Evolutionary conservation across 2,329 filamentous ascomycete species (phyloP).

Genomic region (Cercospora beticola): DNA sequence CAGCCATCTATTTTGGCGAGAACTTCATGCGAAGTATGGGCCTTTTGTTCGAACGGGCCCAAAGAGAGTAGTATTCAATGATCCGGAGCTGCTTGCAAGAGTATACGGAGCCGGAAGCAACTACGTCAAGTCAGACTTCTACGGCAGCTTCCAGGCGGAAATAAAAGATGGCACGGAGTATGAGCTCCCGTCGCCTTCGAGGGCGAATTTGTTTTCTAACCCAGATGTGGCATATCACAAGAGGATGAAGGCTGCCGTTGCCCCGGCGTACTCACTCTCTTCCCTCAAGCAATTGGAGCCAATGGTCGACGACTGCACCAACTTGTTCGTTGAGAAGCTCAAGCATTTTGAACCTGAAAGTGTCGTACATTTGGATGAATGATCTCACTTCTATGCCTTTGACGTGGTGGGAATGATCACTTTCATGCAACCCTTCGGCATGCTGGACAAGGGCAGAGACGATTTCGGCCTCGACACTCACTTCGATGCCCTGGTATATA

Average conservation of each 20-base stretch:
- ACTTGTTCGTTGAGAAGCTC: constrained; percentile 53
- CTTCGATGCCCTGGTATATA: constrained; percentile 4
- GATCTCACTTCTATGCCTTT: constrained; percentile 21
- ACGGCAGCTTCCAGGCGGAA: constrained; percentile 14
- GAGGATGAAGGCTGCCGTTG: constrained; percentile 28
- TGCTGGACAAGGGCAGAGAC: constrained; percentile 23
- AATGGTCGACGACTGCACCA: constrained; percentile 70
- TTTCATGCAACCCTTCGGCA: constrained; percentile 20
- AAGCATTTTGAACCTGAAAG: not conserved
- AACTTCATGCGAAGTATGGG: constrained; percentile 53
- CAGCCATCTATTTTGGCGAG: constrained; percentile 1
- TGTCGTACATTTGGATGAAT: constrained; percentile 8
- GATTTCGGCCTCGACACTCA: not conserved
- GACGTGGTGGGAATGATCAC: constrained; percentile 27
- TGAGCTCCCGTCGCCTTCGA: not conserved
- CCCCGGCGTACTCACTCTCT: constrained; percentile 50
- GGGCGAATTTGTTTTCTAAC: constrained; percentile 14
- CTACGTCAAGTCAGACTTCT: constrained; percentile 16
- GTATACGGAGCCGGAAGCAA: constrained; percentile 56
- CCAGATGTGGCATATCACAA: constrained; percentile 4
- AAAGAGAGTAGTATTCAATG: constrained; percentile 69
- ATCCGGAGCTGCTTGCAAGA: constrained; percentile 62
- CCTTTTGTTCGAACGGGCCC: constrained; percentile 72
- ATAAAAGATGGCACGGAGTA: not conserved
- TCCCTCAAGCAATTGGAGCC: constrained; percentile 74